Conservation (phyloP, 108 stramenopile genomes). For the Fragilariopsis cylindrus region DNA sequence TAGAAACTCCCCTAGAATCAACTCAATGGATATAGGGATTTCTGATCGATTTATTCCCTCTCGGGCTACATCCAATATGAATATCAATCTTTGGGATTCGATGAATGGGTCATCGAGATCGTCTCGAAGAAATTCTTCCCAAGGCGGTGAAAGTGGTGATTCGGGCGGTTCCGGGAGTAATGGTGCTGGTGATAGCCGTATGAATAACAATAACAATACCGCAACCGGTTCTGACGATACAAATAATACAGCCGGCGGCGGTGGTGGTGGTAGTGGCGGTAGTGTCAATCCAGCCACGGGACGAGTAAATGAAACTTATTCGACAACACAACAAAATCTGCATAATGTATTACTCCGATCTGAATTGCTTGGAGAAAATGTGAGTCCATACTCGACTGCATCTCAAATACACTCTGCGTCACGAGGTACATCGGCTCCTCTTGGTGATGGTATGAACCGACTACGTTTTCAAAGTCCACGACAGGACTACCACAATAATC, state of each 20-base stretch:
- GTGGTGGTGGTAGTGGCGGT: background rate
- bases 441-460: slow-evolving; percentile 61
- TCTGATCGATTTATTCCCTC: slow-evolving; percentile 87
- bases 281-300: slow-evolving; percentile 19
- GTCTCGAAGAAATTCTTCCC: no score
- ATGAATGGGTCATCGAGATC: slow-evolving; percentile 2
- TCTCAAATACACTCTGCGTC: background rate
- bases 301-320: slow-evolving; percentile 7
- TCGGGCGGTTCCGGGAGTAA: slow-evolving; percentile 2
- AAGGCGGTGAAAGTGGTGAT: slow-evolving; percentile 5
- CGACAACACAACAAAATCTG: slow-evolving; percentile 43
- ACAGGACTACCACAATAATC: slow-evolving; percentile 52
- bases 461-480: slow-evolving; percentile 65
- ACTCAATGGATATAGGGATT: slow-evolving; percentile 24
- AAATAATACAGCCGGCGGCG: background rate
- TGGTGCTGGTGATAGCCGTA: slow-evolving; percentile 11
- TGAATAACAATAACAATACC: slow-evolving; percentile 10
- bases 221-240: slow-evolving; percentile 4
- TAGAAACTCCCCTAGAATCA: background rate
- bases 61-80: slow-evolving; percentile 62
- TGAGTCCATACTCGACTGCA: slow-evolving; percentile 46
- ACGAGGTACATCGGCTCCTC: slow-evolving; percentile 31
- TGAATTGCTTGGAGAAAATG: slow-evolving; percentile 85
- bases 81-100: slow-evolving; percentile 51
- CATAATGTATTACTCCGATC: slow-evolving; percentile 74